Percentiles rank a stretch among this genome's conserved stretches.
phyloP scores from a whole-genome alignment of 345 rosid genomes.

The Acer campestre region DNA sequence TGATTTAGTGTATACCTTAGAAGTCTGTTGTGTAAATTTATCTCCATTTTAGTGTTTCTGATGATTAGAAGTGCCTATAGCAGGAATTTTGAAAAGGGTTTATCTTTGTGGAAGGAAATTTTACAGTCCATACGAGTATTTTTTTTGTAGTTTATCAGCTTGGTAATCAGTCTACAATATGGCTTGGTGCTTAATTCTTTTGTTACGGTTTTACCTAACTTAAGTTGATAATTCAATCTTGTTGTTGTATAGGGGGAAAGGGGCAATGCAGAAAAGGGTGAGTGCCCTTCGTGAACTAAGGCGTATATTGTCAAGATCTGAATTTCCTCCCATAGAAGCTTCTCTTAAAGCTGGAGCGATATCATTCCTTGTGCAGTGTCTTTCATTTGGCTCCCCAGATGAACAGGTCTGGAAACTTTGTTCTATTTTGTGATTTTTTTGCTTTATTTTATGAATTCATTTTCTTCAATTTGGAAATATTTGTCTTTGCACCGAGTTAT shows the following conservation, averaged over 20 bases:
- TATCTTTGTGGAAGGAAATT: not conserved
- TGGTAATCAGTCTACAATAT: not conserved
- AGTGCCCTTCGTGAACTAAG: conserved; percentile 82
- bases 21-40: not conserved
- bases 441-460: not conserved
- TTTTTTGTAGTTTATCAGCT: conserved; percentile 6
- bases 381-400: conserved; percentile 87
- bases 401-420: conserved; percentile 66
- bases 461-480: not conserved
- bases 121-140: not conserved
- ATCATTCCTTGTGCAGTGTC: conserved; percentile 83
- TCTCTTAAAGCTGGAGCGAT: conserved; percentile 83
- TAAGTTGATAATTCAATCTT: conserved; percentile 19
- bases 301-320: conserved; percentile 79
- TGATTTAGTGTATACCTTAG: not conserved
- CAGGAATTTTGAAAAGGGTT: not conserved
- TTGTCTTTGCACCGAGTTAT: not conserved
- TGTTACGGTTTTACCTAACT: conserved; percentile 10
- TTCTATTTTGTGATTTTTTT: conserved; percentile 8
- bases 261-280: conserved; percentile 82
- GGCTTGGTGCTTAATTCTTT: conserved; percentile 6
- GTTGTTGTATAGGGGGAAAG: conserved; percentile 69
- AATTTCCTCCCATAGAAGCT: conserved; percentile 83
- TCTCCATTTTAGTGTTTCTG: not conserved
- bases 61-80: not conserved